Conservation (phyloP, 2,329 filamentous ascomycete species). For the Bisporella sp. region DNA sequence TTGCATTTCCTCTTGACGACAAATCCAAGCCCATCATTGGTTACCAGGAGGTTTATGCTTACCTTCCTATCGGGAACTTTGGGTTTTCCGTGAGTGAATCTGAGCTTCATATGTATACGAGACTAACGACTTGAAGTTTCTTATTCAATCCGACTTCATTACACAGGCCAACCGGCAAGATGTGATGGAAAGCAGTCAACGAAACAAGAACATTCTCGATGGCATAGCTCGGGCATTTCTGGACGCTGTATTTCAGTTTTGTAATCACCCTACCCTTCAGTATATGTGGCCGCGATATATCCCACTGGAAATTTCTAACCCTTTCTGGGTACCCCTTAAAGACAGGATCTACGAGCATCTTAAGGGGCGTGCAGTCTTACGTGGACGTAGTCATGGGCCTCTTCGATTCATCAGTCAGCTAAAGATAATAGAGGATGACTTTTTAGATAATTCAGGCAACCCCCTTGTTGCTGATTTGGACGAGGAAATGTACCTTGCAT, state of each 20-base stretch:
- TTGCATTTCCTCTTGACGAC: conserved; percentile 38
- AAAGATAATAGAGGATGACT: background rate
- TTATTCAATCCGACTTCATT: conserved; percentile 45
- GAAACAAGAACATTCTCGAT: conserved; percentile 33
- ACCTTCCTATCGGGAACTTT: conserved; percentile 7
- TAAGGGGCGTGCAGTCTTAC: conserved; percentile 2
- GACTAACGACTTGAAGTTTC: conserved; percentile 28
- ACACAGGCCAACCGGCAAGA: conserved; percentile 38
- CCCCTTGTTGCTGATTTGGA: conserved; percentile 7
- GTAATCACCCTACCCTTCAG: conserved; percentile 29
- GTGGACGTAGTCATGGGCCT: background rate
- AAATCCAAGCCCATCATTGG: conserved; percentile 7
- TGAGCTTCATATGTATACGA: conserved; percentile 20
- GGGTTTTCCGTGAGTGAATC: conserved; percentile 4
- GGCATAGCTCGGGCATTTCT: conserved; percentile 34
- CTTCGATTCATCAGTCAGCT: conserved; percentile 2
- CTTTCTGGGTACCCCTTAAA: conserved; percentile 4
- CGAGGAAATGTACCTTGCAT: conserved; percentile 4
- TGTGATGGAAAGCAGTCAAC: conserved; percentile 27
- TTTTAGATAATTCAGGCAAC: conserved; percentile 3
- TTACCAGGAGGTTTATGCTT: conserved; percentile 4
- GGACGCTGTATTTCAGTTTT: conserved; percentile 33
- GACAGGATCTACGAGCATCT: conserved; percentile 3
- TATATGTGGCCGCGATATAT: conserved; percentile 41
- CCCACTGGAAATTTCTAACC: conserved; percentile 22